Base-by-base conservation (phyloP, 225 moss, liverwort and hornwort species). In the Ulota crispa region DNA sequence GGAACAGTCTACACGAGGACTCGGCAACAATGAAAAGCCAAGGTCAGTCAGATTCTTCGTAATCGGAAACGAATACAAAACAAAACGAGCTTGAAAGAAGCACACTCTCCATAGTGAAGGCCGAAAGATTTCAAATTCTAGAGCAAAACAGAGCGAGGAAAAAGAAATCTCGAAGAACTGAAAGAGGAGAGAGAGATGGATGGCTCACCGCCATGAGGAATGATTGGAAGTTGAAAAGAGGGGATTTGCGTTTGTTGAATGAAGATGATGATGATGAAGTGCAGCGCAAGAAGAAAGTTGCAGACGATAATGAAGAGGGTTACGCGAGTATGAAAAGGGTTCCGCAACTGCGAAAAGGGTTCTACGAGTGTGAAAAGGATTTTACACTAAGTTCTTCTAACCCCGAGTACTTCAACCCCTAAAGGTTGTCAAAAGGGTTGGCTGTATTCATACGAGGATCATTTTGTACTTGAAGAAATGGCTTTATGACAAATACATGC, bases 1-100 rank as follows among this genome's bases (percentile, higher is more conserved):
- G 97, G 97, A 65, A 97, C 92, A 36, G 95, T 95, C 95, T 97
- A 89, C 76, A 72, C 8, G 9, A 73, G 8, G 19, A n/a, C 24
- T 23, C 36, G 24, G 8, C n/a, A 55, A 12, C 27, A 67, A 36
- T 65, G 34, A 1, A 52, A 12, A 24, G 21, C 20, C 26, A 56
- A 6, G 19, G 6, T 69, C 32, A 37, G 0, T 76, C 26, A 76
- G 21, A 1, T 73, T 23, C 73, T 21, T 60, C 14, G 28, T 8
- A 28, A 70, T 75, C 13, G 24, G 63, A 50, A 26, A 14, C 27
- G 24, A 32, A 19, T 26, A 12, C 19, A 13, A 26, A 50, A 80
- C 62, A 70, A 64, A 27, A 70, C 57, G 70, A 24, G 68, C 34
- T 55, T 26, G 7, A 39, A 34, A 82, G 57, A 64, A 47, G 37